phyloP scores from a whole-genome alignment of 108 stramenopile genomes.

The Schizochytrium sp. region DNA sequence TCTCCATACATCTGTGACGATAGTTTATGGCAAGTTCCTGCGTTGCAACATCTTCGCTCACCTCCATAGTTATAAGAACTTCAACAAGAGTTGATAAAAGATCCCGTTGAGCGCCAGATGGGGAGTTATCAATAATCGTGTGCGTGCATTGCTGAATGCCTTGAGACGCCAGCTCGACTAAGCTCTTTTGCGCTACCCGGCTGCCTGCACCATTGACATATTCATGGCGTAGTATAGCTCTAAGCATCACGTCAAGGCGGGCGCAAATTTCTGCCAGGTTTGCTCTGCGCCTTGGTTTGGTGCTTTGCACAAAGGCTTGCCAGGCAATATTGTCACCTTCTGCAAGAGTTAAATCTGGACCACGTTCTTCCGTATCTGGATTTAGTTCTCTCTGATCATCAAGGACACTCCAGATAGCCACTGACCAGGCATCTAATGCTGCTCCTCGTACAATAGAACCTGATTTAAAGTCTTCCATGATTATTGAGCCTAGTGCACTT shows the following conservation, averaged over 20 bases:
- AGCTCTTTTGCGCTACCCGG: neutral
- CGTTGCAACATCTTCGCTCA: neutral
- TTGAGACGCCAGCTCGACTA: neutral
- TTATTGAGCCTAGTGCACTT: neutral
- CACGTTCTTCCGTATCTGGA: too few species aligned
- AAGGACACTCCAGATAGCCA: neutral
- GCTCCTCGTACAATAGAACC: neutral
- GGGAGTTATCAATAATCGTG: slow-evolving; percentile 21
- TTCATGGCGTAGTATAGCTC: neutral
- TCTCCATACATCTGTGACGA: neutral
- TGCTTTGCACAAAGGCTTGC: neutral
- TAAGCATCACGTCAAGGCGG: slow-evolving; percentile 4
- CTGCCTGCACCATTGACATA: slow-evolving; percentile 4
- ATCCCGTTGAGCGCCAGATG: neutral
- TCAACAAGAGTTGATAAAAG: slow-evolving; percentile 10
- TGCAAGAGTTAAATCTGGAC: too few species aligned
- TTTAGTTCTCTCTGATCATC: neutral
- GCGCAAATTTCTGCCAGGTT: slow-evolving; percentile 3
- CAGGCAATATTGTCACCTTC: neutral
- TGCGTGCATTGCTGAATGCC: neutral
- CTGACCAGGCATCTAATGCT: neutral
- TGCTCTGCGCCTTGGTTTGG: neutral
- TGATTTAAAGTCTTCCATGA: slow-evolving; percentile 36
- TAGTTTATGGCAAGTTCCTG: neutral
- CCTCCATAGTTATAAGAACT: slow-evolving; percentile 8